Percentiles rank a stretch among this genome's conserved stretches.
Evolutionary conservation across 176 grass and related monocot genomes (phyloP).

Genomic region (Paspalum vaginatum): DNA sequence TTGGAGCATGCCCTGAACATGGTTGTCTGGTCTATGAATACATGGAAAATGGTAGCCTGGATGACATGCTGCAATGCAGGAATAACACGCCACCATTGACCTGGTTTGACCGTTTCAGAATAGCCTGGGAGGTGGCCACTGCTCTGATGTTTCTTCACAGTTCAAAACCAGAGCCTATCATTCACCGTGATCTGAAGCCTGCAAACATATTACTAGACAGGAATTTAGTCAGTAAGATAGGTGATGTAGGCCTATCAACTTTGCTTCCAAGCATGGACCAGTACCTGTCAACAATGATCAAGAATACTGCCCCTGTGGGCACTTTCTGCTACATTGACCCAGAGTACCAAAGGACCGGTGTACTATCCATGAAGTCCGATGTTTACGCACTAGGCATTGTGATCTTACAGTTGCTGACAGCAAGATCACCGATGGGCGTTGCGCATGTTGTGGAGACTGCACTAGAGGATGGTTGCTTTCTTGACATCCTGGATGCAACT

Average conservation of each 20-base stretch:
- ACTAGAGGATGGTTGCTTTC: conserved; percentile 50
- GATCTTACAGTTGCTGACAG: conserved; percentile 70
- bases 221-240: conserved; percentile 82
- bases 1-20: conserved; percentile 85
- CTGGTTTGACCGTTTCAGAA: conserved; percentile 73
- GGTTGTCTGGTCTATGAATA: conserved; percentile 76
- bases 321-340: conserved; percentile 99
- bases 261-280: conserved; percentile 51
- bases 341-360: conserved; percentile 79
- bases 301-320: conserved; percentile 80
- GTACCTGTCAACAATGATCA: conserved; percentile 50
- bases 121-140: conserved; percentile 75
- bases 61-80: conserved; percentile 67
- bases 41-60: conserved; percentile 82
- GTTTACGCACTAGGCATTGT: conserved; percentile 73
- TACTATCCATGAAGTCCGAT: conserved; percentile 70
- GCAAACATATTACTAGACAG: conserved; percentile 74
- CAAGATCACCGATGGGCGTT: conserved; percentile 64
- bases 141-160: conserved; percentile 86
- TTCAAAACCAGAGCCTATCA: conserved; percentile 80
- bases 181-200: conserved; percentile 83
- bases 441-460: conserved; percentile 60
- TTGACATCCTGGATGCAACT: conserved; percentile 56
- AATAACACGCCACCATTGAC: conserved; percentile 47
- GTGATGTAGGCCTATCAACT: conserved; percentile 86